Percentiles rank a stretch among this genome's conserved stretches.
These are phyloP conservation scores for Dioscorea cayenensis DNA, from an alignment of 116 monocot species.

Conservation along the genomic window DNA sequence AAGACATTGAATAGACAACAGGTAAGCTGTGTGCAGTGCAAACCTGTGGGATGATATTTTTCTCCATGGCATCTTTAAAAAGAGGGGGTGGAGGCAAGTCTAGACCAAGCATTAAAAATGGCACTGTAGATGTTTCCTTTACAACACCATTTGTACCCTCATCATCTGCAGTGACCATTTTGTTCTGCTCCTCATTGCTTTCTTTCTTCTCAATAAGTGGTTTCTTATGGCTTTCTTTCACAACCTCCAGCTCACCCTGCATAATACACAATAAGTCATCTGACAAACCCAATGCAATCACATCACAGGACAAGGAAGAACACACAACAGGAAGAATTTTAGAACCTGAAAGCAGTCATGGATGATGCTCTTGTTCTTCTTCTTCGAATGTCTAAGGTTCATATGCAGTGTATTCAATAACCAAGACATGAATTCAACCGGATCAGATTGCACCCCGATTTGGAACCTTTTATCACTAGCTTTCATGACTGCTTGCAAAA, in stretches of 20 bases:
- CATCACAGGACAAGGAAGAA: constrained; percentile 1
- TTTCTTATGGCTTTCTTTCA: constrained; percentile 79
- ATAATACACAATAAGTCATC: not conserved
- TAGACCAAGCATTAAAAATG: constrained; percentile 96
- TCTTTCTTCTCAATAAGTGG: constrained; percentile 55
- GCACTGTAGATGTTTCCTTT: constrained; percentile 72
- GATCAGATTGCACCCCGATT: constrained; percentile 96
- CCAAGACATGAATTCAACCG: constrained; percentile 99
- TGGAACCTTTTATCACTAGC: constrained; percentile 89
- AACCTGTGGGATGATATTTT: constrained; percentile 99
- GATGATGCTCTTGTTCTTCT: constrained; percentile 71
- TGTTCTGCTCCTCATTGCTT: constrained; percentile 34
- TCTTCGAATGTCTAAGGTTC: constrained; percentile 72
- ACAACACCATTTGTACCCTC: constrained; percentile 25
- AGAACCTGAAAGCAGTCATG: constrained; percentile 95
- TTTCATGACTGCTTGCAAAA: constrained; percentile 97
- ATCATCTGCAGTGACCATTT: constrained; percentile 10
- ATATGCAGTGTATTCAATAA: constrained; percentile 83
- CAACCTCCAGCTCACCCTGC: constrained; percentile 93
- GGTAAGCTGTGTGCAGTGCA: not conserved
- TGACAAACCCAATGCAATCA: constrained; percentile 1
- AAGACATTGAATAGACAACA: not conserved
- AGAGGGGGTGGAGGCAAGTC: constrained; percentile 98
- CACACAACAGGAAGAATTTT: constrained; percentile 3
- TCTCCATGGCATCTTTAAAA: constrained; percentile 99